A percentile compares a stretch with the other conserved stretches of the same genome.
Evolutionary conservation across 139 green algal species (phyloP).

Genomic region (Chlorella sp.): DNA sequence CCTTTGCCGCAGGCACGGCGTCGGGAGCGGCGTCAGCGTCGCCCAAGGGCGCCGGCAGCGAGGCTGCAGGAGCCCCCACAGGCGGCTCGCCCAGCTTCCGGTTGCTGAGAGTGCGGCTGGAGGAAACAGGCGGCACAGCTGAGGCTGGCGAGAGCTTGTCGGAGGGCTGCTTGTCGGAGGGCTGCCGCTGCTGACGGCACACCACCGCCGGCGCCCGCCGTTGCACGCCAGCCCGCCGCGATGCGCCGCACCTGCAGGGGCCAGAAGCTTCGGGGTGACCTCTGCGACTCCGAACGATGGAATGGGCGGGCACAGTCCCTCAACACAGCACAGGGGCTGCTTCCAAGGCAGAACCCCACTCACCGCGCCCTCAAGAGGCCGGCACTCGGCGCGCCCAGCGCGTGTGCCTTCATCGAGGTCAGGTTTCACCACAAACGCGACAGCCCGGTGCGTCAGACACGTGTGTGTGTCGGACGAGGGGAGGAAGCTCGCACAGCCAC

Average conservation of each 20-base stretch:
- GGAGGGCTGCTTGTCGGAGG: background rate
- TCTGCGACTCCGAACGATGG: no score
- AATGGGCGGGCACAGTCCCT: background rate
- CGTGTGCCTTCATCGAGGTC: no score
- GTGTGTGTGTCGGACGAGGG: no score
- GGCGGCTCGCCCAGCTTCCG: background rate
- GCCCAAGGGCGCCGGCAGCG: no score
- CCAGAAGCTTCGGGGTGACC: no score
- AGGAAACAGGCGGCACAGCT: background rate
- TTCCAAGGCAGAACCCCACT: background rate
- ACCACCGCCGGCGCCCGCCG: background rate
- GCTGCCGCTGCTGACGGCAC: background rate
- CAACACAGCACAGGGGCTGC: background rate
- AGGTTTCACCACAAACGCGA: no score
- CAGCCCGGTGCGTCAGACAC: no score
- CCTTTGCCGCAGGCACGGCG: background rate
- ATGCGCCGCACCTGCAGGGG: no score
- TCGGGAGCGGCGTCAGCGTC: background rate
- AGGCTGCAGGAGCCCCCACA: no score
- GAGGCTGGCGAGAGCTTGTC: background rate
- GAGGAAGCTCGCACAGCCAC: no score
- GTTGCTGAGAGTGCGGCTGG: background rate
- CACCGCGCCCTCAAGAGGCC: background rate
- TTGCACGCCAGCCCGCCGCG: no score
- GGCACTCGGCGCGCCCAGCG: background rate